Evolutionary conservation across 805 yeast species (phyloP), one percentile per base, ranked within the genome.

Genomic region (Yarrowia bubula): DNA sequence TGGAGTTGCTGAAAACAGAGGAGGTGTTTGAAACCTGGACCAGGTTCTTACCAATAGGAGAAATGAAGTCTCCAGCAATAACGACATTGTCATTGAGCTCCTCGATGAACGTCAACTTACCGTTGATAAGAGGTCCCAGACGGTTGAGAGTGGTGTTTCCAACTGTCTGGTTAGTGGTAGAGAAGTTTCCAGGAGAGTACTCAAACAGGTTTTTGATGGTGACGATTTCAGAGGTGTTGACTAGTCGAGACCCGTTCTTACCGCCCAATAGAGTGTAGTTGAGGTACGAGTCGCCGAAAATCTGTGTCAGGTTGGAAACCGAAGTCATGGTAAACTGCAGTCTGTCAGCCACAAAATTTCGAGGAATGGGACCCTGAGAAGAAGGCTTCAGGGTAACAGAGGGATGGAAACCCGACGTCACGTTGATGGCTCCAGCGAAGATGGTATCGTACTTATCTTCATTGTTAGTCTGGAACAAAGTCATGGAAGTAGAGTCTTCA

Each of bases 361-460:
- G 71, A 0, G 79, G 75, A 4, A 75, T 74, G 4, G 65, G 41
- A 37, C 73, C 72, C 10, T 67, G 66, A 1, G 69, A 13, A 0
- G 73, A 70, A 1, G 81, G 75, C 4, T 78, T 71, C 68, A 88
- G 69, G 7, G 76, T 78, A 10, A 89, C 77, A 18, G 76, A 77
- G 1, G 84, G 82, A 1, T 80, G 70, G 41, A 80, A 75, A 1
- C 67, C 69, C 14, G 69, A 51, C 4, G 64, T 55, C 1, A 83
- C 82, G 22, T 83, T 80, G 57, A 92, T 73, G 66, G 83, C 84
- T 0, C 98, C 99, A 47, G 81, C 78, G 73, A 77, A 93, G 8
- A 95, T 72, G 17, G 81, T 79, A 74, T 95, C 98, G 73, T 90
- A 93, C 74, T 95, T 95, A 57, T 86, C 82, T 65, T 84, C 82